Percentiles rank a stretch among this genome's conserved stretches.
Conservation (phyloP, 257 asterid species). For the Catharanthus roseus region DNA sequence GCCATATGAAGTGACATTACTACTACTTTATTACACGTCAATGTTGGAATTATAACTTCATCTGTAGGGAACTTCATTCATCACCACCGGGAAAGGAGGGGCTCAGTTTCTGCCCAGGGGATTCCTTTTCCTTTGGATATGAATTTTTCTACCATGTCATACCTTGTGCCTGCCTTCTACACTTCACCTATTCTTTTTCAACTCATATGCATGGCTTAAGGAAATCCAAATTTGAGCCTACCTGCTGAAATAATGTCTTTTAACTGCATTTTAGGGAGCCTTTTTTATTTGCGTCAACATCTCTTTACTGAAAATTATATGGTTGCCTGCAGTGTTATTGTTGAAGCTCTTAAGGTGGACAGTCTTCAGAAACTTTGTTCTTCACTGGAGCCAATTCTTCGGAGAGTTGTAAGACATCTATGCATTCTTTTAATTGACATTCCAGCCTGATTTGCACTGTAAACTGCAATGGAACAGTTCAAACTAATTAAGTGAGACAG, state of each 20-base stretch:
- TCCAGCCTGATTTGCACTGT: background rate
- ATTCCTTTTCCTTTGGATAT: background rate
- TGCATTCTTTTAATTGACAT: constrained; percentile 5
- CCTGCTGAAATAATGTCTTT: background rate
- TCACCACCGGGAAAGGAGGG: background rate
- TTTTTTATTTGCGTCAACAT: background rate
- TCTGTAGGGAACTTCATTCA: background rate
- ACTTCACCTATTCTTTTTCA: background rate
- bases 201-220: too few relatives aligned
- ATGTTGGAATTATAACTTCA: background rate
- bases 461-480: background rate
- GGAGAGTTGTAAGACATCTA: constrained; percentile 79
- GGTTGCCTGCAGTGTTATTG: constrained; percentile 82
- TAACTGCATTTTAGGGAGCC: background rate
- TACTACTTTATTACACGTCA: background rate
- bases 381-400: constrained; percentile 89
- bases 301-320: constrained; percentile 16
- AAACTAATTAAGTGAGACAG: background rate
- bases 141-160: background rate
- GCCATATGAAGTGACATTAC: background rate
- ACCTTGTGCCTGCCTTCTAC: background rate
- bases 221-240: background rate
- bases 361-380: constrained; percentile 95
- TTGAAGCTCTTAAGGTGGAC: constrained; percentile 92
- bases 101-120: background rate